Evolutionary conservation across 768 basidiomycete genomes (phyloP), one percentile per base, ranked within the genome.

Genomic region (Lentinus brumalis): DNA sequence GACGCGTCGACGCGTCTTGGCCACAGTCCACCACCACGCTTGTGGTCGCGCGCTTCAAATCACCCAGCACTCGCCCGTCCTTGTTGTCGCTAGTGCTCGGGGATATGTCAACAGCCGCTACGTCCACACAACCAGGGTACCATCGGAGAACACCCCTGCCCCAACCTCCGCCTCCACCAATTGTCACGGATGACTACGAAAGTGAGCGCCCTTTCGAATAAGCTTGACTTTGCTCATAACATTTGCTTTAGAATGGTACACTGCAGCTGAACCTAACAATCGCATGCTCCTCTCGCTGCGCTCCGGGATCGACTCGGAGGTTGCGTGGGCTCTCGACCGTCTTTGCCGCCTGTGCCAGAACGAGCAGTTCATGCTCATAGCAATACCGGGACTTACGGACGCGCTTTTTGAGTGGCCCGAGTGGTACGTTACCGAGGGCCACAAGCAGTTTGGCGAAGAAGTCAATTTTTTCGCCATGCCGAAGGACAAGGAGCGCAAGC

Each of bases 251-350:
- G 91, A 90, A 67, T 93, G 91, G 86, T 95, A 93, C 68, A 91
- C 92, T n/a, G 91, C 94, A 66, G 78, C 82, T 1, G 81, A 84
- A 2, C 79, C 89, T 0, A 88, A 78, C 70, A 98, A 98, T 72
- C 84, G 96, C 44, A 93, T 98, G 86, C 79, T 94, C n/a, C 85
- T 99, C 15, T 88, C 95, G 2, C 76, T 98, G 44, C 84, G 87
- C 29, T 98, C 93, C 14, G 89, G 87, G 5, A 88, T 98, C 50
- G 81, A 86, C 55, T 74, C 83, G 8, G 96, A 98, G 69, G 81
- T 95, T 57, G 86, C 86, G 57, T 98, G 94, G 91, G 92, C 95
- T 18, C 83, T 99, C 41, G 89, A 94, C 66, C 87, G 91, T 50
- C 82, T 98, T 10, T 86, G 89, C 62, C 84, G 91, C 18, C 79